A percentile compares a stretch with the other conserved stretches of the same genome.
phyloP scores from a whole-genome alignment of 2,329 filamentous ascomycete species.

The Calycina marina region DNA sequence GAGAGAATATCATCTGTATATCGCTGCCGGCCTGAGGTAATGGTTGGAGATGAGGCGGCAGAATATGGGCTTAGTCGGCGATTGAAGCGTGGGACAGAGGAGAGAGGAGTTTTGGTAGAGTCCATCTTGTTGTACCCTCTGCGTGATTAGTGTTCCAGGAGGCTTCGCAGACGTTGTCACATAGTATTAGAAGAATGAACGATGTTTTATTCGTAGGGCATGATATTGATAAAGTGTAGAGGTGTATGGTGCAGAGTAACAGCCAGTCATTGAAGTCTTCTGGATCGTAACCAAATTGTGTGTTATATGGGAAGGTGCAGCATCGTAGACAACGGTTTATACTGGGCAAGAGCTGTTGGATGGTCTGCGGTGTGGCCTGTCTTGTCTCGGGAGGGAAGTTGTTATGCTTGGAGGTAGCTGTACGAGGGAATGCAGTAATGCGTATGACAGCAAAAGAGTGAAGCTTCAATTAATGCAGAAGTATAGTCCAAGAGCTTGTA shows the following conservation, averaged over 20 bases:
- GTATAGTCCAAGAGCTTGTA: no score
- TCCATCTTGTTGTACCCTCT: conserved; percentile 6
- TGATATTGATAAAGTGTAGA: neutral
- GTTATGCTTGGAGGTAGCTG: no score
- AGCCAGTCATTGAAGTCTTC: neutral
- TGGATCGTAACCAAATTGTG: neutral
- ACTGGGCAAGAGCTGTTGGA: no score
- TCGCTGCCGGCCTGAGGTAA: conserved; percentile 15
- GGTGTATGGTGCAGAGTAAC: no score
- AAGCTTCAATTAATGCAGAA: no score
- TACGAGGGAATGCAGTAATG: no score
- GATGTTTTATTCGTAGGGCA: neutral
- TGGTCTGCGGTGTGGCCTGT: no score
- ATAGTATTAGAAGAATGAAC: neutral
- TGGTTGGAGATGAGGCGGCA: conserved; percentile 12
- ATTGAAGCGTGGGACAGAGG: conserved; percentile 11
- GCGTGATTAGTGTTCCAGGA: neutral
- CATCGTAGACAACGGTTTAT: no score
- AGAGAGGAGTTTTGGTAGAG: conserved; percentile 3
- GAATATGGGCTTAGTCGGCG: conserved; percentile 9
- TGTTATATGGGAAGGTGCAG: neutral
- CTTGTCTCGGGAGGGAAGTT: no score
- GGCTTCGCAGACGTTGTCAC: neutral
- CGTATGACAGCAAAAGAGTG: no score
- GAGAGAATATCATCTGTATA: conserved; percentile 41